Evolutionary conservation across 495 filamentous ascomycete species (phyloP).

Genomic region (Lindgomyces ingoldianus): DNA sequence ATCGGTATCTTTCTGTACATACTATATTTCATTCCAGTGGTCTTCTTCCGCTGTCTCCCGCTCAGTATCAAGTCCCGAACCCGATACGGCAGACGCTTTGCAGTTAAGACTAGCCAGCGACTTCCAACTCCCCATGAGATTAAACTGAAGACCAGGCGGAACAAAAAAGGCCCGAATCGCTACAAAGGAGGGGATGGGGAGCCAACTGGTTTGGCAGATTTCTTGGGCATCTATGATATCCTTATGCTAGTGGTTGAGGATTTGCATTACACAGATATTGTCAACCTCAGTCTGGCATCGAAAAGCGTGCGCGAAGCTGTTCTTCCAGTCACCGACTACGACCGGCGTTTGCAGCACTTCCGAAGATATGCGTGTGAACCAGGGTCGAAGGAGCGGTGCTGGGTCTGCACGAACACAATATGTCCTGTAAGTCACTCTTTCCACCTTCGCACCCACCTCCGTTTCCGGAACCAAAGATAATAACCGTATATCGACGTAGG

Average conservation of each 20-base stretch:
- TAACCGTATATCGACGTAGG: not conserved
- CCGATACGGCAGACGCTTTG: conserved; percentile 23
- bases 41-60: conserved; percentile 25
- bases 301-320: conserved; percentile 30
- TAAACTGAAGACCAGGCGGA: not conserved
- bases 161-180: not conserved
- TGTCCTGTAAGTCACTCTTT: conserved; percentile 19
- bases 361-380: conserved; percentile 22
- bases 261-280: conserved; percentile 31
- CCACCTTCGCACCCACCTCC: not conserved
- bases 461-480: not conserved
- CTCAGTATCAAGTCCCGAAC: conserved; percentile 14
- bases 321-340: conserved; percentile 19
- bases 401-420: conserved; percentile 30
- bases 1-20: not conserved
- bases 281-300: conserved; percentile 25
- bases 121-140: conserved; percentile 2
- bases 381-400: conserved; percentile 17
- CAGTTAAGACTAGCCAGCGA: conserved; percentile 4
- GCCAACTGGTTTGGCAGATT: conserved; percentile 7
- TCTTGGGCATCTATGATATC: conserved; percentile 35
- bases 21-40: conserved; percentile 1
- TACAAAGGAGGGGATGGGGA: conserved; percentile 1
- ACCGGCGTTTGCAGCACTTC: conserved; percentile 19
- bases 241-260: conserved; percentile 24